Evolutionary conservation across 2,329 filamentous ascomycete species (phyloP), one percentile per base, ranked within the genome.

Genomic region (Cryphonectria radicalis): DNA sequence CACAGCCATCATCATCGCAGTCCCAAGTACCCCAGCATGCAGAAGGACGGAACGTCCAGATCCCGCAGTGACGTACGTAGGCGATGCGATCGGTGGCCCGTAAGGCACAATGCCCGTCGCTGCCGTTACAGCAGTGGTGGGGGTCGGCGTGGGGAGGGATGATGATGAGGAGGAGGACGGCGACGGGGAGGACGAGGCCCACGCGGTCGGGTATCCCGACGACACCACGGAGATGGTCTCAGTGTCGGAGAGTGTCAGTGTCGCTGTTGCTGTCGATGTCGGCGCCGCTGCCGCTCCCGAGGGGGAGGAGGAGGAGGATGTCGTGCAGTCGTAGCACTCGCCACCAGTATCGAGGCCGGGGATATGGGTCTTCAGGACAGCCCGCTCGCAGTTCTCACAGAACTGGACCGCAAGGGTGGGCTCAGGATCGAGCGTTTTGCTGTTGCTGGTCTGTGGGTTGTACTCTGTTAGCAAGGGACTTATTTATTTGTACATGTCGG

Each of bases 341-440:
- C 69, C 72, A 22, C 76, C 76, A 4, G 76, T 74, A 0, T 73
- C 75, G 63, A 75, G 75, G 1, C 76, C 75, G 4, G 75, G 75
- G 3, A 78, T 70, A 7, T 76, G 73, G 1, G 76, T 77, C 37
- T 72, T 73, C 63, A 77, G 76, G 4, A 74, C 76, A 2, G 76
- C 73, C 4, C 72, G 72, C 10, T 74, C 68, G 73, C 77, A 78
- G 25, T 75, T 76, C 43, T 69, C 72, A 70, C 77, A 78, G 37
- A 70, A 68, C 64, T 78, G 75, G 37, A 75, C 64, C 1, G 77
- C 77, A 13, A 77, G 62, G 7, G 76, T 78, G 13, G 76, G 60
- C 19, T 72, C 76, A 1, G 73, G 43, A 8, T 76, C 71, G 1
- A 72, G 72, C 3, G 66, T 63, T 7, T 73, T 68, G 42, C 73